A percentile compares a stretch with the other conserved stretches of the same genome.
Evolutionary conservation across 1,284 basidiomycete genomes (phyloP).

Genomic region (Boletellus deceptivus): DNA sequence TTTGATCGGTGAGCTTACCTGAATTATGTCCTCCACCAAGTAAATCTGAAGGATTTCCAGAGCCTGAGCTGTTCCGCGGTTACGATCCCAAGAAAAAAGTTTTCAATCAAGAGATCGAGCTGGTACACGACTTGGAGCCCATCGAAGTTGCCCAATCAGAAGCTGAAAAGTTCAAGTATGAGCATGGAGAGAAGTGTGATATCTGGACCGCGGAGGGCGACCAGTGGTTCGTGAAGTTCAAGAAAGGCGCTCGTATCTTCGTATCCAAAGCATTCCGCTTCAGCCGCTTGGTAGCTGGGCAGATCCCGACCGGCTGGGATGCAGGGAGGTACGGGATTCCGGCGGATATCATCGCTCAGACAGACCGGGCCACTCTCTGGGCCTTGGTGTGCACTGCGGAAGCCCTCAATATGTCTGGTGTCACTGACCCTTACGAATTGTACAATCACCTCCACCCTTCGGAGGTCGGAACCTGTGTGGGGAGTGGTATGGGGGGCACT

Average conservation of each 20-base stretch:
- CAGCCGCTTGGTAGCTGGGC: slow-evolving; percentile 92
- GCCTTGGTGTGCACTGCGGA: slow-evolving; percentile 94
- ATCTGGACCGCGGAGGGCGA: slow-evolving; percentile 88
- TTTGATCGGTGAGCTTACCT: slow-evolving; percentile 72
- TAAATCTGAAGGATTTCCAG: slow-evolving; percentile 41
- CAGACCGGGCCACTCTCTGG: slow-evolving; percentile 95
- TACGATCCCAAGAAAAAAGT: slow-evolving; percentile 97
- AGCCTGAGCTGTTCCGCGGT: slow-evolving; percentile 95
- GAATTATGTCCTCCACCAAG: background rate
- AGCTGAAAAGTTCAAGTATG: slow-evolving; percentile 93
- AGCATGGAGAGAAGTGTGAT: slow-evolving; percentile 96
- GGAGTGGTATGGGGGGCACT: slow-evolving; percentile 97
- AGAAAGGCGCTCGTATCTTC: slow-evolving; percentile 93
- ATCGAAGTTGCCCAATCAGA: slow-evolving; percentile 91
- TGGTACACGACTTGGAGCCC: slow-evolving; percentile 95
- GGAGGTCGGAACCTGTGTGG: slow-evolving; percentile 89
- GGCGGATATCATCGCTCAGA: slow-evolving; percentile 94
- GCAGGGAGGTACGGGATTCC: slow-evolving; percentile 97
- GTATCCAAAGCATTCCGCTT: slow-evolving; percentile 97
- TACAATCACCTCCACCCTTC: slow-evolving; percentile 97
- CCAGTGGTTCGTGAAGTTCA: slow-evolving; percentile 97
- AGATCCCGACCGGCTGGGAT: slow-evolving; percentile 96
- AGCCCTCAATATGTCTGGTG: slow-evolving; percentile 94
- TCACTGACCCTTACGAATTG: slow-evolving; percentile 96
- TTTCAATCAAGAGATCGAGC: slow-evolving; percentile 96